Conservation (phyloP, 2,329 filamentous ascomycete genomes). For the Neocucurbitaria cava region DNA sequence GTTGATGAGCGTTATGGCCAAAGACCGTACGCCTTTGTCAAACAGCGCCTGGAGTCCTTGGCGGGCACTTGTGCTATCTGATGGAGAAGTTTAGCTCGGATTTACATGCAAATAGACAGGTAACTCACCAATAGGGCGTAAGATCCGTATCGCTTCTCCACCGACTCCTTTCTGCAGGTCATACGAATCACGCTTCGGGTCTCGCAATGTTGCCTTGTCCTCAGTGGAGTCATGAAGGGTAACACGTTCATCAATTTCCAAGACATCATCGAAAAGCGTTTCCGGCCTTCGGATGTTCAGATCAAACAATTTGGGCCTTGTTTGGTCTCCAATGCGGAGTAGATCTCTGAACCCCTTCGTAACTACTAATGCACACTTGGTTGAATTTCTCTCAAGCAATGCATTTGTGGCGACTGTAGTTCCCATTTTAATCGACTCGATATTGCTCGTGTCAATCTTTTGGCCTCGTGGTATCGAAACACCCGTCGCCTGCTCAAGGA, state of each 20-base stretch:
- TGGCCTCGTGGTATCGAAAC: constrained; percentile 23
- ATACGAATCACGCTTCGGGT: constrained; percentile 5
- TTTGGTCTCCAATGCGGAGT: constrained; percentile 32
- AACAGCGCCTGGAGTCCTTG: constrained; percentile 32
- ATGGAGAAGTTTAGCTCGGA: not conserved
- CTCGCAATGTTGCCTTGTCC: constrained; percentile 14
- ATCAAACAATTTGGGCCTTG: constrained; percentile 33
- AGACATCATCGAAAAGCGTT: constrained; percentile 22
- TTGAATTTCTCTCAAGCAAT: constrained; percentile 24
- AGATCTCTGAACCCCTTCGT: constrained; percentile 30
- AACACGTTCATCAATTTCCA: constrained; percentile 32
- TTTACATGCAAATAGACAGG: not conserved
- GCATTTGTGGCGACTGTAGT: constrained; percentile 36
- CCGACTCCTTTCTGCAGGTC: constrained; percentile 18
- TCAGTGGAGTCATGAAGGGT: constrained; percentile 30
- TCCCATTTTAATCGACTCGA: constrained; percentile 29
- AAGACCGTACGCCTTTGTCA: constrained; percentile 43
- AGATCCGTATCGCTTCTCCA: constrained; percentile 24
- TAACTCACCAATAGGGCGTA: constrained; percentile 15
- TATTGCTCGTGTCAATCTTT: constrained; percentile 26
- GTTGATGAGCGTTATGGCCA: constrained; percentile 46
- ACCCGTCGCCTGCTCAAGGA: constrained; percentile 30
- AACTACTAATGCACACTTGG: constrained; percentile 21
- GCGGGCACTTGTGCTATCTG: constrained; percentile 2
- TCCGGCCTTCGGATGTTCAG: constrained; percentile 28